Base-by-base conservation (phyloP, 805 yeast genomes). In the Pichia occidentalis region DNA sequence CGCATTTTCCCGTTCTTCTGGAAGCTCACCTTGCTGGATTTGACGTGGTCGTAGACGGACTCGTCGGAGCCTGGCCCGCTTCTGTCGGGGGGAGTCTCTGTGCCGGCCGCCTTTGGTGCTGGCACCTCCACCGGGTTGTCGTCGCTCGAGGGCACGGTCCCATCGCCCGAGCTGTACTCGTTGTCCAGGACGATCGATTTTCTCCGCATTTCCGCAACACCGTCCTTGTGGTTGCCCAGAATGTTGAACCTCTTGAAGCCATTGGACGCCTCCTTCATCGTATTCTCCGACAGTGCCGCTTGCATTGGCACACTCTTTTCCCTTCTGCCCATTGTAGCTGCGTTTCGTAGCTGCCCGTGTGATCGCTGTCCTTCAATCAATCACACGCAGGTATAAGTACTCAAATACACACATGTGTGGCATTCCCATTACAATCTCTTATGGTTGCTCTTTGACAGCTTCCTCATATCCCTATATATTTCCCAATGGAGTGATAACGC, bases 1-100 rank as follows among this genome's bases (percentile, higher is more conserved):
- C 71, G 57, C 44, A 64, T 64, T 28, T 59, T 31, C 5, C 67
- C 67, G 33, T 63, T 61, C 16, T 44, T 42, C 7, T 48, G 48
- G 42, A 47, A 49, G 25, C 62, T 19, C 24, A 45, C 36, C 18
- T 43, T 36, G 32, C 36, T 40, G 7, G 18, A 11, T 13, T 13
- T 28, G 8, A 40, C 29, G 27, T 43, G 36, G 14, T 24, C 33
- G 9, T 14, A 11, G 24, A 36, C 28, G n/a, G 10, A 13, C n/a
- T 13, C 24, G 27, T 12, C 27, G 10, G 11, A 13, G 2, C 21
- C 24, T 32, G 23, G 18, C 23, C 14, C n/a, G n/a, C n/a, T n/a
- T n/a, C n/a, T n/a, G n/a, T n/a, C n/a, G n/a, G n/a, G n/a, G n/a
- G n/a, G n/a, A n/a, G n/a, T n/a, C n/a, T n/a, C n/a, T n/a, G n/a